Evolutionary conservation across 2,329 filamentous ascomycete genomes (phyloP).

Genomic region (Arthrobotrys sphaeroides): DNA sequence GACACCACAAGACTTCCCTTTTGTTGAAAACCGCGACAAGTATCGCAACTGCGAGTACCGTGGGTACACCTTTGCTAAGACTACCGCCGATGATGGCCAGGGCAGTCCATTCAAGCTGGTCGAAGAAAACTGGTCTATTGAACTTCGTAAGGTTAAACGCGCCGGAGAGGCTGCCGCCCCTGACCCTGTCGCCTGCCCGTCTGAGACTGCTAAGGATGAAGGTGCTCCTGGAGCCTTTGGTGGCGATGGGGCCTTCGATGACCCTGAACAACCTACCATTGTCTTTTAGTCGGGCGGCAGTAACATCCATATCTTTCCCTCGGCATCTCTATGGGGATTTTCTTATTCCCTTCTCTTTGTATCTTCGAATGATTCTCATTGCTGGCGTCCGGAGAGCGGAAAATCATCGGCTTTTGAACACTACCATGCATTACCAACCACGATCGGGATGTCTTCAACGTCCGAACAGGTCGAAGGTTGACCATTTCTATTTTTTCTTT

Average conservation of each 20-base stretch:
- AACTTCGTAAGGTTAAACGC: conserved; percentile 24
- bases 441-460: background rate
- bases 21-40: conserved; percentile 40
- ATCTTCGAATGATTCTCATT: background rate
- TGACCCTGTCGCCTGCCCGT: background rate
- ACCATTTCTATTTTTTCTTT: no score
- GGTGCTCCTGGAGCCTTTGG: background rate
- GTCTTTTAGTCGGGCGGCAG: conserved; percentile 17
- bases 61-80: conserved; percentile 25
- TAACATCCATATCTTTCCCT: background rate
- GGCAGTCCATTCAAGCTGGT: conserved; percentile 44
- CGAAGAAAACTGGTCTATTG: conserved; percentile 46
- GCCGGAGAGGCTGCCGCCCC: conserved; percentile 1
- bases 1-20: conserved; percentile 43
- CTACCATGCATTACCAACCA: background rate
- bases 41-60: conserved; percentile 49
- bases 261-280: conserved; percentile 40
- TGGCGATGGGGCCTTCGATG: conserved; percentile 23
- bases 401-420: background rate
- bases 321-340: background rate
- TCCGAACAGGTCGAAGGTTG: background rate
- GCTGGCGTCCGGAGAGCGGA: background rate
- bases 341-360: background rate
- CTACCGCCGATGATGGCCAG: conserved; percentile 26
- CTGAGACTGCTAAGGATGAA: background rate